These are phyloP conservation scores for Pezizomycotina sp. DNA, from an alignment of 2,329 filamentous ascomycete genomes.

Conservation along the genomic window DNA sequence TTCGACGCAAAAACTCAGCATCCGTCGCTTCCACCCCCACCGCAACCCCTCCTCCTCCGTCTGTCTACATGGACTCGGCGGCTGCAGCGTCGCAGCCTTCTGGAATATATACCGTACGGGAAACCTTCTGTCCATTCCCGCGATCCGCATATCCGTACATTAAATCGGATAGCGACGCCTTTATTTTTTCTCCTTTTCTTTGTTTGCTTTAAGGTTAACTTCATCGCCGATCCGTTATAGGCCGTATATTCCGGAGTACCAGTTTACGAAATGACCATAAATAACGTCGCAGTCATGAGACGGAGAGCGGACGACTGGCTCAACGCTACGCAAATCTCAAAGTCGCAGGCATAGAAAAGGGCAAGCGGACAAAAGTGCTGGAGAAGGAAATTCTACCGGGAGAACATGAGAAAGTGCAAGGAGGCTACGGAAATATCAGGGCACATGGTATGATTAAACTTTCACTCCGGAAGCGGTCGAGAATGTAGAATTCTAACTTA, in stretches of 20 bases:
- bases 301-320: slow-evolving; percentile 88
- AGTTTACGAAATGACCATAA: slow-evolving; percentile 98
- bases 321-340: slow-evolving; percentile 95
- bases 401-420: slow-evolving; percentile 96
- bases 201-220: not conserved
- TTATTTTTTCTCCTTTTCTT: slow-evolving; percentile 1
- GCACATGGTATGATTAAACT: slow-evolving; percentile 51
- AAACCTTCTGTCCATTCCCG: slow-evolving; percentile 15
- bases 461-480: not conserved
- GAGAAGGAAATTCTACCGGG: slow-evolving; percentile 95
- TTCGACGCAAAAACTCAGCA: slow-evolving; percentile 38
- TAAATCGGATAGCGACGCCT: not conserved
- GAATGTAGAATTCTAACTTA: slow-evolving; percentile 1
- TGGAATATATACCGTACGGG: too few species aligned
- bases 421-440: slow-evolving; percentile 96
- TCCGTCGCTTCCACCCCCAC: slow-evolving; percentile 59
- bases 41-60: slow-evolving; percentile 43
- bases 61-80: slow-evolving; percentile 15
- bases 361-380: slow-evolving; percentile 89
- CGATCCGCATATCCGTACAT: not conserved
- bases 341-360: slow-evolving; percentile 91
- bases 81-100: slow-evolving; percentile 21
- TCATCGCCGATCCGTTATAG: slow-evolving; percentile 27
- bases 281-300: slow-evolving; percentile 85
- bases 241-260: slow-evolving; percentile 90